phyloP scores from a whole-genome alignment of 768 basidiomycete species.

The Macrolepiota fuliginosa region DNA sequence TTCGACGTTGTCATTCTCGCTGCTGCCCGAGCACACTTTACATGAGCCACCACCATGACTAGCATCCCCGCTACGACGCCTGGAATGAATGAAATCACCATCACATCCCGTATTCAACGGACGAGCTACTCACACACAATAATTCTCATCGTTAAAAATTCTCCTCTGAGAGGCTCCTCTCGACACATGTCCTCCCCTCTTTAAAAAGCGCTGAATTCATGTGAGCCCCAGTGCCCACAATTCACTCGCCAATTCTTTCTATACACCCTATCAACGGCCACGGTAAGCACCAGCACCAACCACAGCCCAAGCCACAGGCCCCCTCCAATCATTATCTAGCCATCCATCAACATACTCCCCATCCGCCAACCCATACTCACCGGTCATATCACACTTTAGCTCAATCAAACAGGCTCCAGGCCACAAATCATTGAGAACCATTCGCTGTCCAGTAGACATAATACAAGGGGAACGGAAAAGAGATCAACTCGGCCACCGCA shows the following conservation, averaged over 20 bases:
- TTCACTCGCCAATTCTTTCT: not conserved
- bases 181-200: not conserved
- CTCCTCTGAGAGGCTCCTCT: not conserved
- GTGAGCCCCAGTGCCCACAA: too few species aligned
- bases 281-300: not conserved
- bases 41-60: too few species aligned
- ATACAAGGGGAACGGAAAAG: not conserved
- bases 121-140: not conserved
- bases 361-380: too few species aligned
- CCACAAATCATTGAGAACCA: not conserved
- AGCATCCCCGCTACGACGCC: not conserved
- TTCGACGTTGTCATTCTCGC: not conserved
- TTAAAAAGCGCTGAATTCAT: not conserved
- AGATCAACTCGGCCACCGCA: not conserved
- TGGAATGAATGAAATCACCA: not conserved
- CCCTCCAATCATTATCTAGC: not conserved
- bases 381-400: not conserved
- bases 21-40: not conserved
- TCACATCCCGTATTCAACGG: too few species aligned
- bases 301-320: not conserved
- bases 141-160: not conserved
- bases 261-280: not conserved
- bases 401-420: not conserved
- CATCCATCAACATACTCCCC: not conserved
- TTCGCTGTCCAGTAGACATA: slow-evolving; percentile 33